Evolutionary conservation across 192 early-diverging fungal genomes (phyloP).

Genomic region (Podila epicladia): DNA sequence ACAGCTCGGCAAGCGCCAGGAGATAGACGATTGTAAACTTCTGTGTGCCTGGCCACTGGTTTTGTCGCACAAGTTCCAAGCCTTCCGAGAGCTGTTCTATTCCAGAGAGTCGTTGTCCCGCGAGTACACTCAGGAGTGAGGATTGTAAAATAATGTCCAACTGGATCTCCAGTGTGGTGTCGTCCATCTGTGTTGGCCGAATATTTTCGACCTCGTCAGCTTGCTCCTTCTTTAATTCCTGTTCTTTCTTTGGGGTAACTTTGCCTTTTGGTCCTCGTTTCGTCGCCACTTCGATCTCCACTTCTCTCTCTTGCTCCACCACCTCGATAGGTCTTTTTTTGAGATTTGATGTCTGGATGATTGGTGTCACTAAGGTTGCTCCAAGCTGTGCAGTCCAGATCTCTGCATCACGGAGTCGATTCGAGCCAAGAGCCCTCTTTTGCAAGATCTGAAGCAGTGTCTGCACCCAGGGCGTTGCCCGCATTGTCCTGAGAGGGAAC

Average conservation of each 20-base stretch:
- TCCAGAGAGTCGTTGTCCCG: slow-evolving; percentile 13
- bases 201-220: not conserved
- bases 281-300: not conserved
- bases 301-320: not conserved
- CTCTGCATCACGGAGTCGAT: slow-evolving; percentile 26
- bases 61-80: slow-evolving; percentile 13
- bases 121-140: slow-evolving; percentile 14
- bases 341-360: not conserved
- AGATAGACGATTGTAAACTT: slow-evolving; percentile 36
- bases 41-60: slow-evolving; percentile 29
- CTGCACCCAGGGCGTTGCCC: slow-evolving; percentile 34
- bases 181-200: slow-evolving; percentile 16
- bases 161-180: slow-evolving; percentile 19
- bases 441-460: slow-evolving; percentile 37
- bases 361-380: slow-evolving; percentile 5
- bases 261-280: not conserved
- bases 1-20: slow-evolving; percentile 30
- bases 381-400: slow-evolving; percentile 24
- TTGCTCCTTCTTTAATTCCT: slow-evolving; percentile 1
- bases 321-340: not conserved
- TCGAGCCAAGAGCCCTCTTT: slow-evolving; percentile 15
- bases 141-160: slow-evolving; percentile 30
- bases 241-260: not conserved
- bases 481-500: slow-evolving; percentile 27
- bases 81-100: slow-evolving; percentile 34